A percentile compares a stretch with the other conserved stretches of the same genome.
These are phyloP conservation scores for Hanseniaspora valbyensis DNA, from an alignment of 805 yeast genomes.

Conservation along the genomic window DNA sequence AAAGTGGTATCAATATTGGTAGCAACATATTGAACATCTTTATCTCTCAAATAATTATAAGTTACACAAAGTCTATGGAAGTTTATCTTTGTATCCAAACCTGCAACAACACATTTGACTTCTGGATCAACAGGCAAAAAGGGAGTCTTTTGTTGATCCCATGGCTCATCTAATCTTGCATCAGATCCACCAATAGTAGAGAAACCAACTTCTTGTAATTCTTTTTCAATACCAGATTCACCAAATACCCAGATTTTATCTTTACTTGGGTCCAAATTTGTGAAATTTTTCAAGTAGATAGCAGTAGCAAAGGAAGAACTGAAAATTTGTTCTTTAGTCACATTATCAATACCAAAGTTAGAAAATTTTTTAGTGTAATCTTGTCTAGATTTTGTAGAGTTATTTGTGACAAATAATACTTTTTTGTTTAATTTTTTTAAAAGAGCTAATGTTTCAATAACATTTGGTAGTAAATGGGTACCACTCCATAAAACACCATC, in stretches of 20 bases:
- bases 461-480: conserved; percentile 62
- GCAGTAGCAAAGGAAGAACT: conserved; percentile 91
- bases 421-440: conserved; percentile 48
- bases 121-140: conserved; percentile 50
- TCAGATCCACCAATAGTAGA: conserved; percentile 75
- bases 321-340: conserved; percentile 60
- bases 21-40: conserved; percentile 59
- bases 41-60: conserved; percentile 54
- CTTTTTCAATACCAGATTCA: conserved; percentile 74
- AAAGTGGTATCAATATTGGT: conserved; percentile 92
- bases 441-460: conserved; percentile 60
- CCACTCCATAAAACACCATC: conserved; percentile 98
- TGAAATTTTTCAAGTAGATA: conserved; percentile 65
- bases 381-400: conserved; percentile 79
- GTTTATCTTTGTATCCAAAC: conserved; percentile 65
- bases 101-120: conserved; percentile 85
- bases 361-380: conserved; percentile 68
- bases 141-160: conserved; percentile 46
- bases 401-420: conserved; percentile 84
- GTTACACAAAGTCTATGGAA: conserved; percentile 74
- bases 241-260: conserved; percentile 82
- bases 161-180: conserved; percentile 39
- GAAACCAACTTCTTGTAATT: conserved; percentile 64
- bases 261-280: conserved; percentile 58
- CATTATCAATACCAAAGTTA: conserved; percentile 35